Evolutionary conservation across 257 asterid genomes (phyloP), one percentile per base, ranked within the genome.

Genomic region (Solanum pennellii): DNA sequence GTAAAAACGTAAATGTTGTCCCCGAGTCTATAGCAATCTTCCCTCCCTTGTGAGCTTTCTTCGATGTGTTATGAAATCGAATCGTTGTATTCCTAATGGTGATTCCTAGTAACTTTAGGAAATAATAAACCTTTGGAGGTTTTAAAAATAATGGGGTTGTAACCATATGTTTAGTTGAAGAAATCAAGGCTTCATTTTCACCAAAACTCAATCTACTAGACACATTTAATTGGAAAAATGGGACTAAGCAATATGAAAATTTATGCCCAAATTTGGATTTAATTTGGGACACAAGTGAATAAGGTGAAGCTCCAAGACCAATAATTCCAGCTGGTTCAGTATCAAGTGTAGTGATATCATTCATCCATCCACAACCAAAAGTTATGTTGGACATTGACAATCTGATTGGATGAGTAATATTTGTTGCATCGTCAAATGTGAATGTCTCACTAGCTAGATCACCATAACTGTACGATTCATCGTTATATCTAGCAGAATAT

Each of bases 241-340:
- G 94, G 13, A 91, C 92, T 31, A 96, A 91, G 85, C 99, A 96
- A 2, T 95, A 95, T 0, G 98, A 96, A 79, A 96, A 96, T 56
- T 90, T 93, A 2, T 92, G 94, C 11, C 84, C 82, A 7, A 91
- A 89, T 4, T 86, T 65, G 15, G 92, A 39, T 59, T 89, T 86
- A 45, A 95, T 37, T 68, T 96, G 98, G 5, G 93, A 83, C 5
- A 93, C 87, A 18, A 96, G 72, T 21, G 98, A 95, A 76, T 27
- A 87, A 2, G 83, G 47, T 29, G 94, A 93, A 4, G 91, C 92
- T 5, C 95, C 99, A 3, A 96, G 94, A 8, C 98, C 98, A 2
- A 94, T 92, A 7, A 95, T 89, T 12, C 99, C 99, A 3, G 98
- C 87, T 20, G 89, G 71, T 3, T 65, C 89, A 16, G 15, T 44